Evolutionary conservation across 257 asterid species (phyloP).

Genomic region (Schizonepeta tenuifolia): DNA sequence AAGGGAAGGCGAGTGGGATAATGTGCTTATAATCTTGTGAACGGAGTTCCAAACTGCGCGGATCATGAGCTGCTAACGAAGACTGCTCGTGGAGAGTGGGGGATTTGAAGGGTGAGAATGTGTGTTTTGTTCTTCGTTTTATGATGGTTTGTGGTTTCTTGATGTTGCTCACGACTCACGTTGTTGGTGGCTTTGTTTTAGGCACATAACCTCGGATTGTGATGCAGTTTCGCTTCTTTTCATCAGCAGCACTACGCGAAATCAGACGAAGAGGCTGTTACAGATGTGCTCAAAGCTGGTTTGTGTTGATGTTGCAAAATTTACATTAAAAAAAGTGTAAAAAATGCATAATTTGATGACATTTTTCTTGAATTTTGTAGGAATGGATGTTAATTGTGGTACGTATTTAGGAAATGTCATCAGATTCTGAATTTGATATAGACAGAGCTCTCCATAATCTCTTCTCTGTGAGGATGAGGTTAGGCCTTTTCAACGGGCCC

Average conservation of each 20-base stretch:
- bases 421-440: conserved; percentile 58
- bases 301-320: not conserved
- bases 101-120: conserved; percentile 63
- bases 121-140: not conserved
- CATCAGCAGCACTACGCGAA: conserved; percentile 53
- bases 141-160: not conserved
- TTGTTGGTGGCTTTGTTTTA: conserved; percentile 19
- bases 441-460: conserved; percentile 72
- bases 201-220: conserved; percentile 70
- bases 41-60: conserved; percentile 60
- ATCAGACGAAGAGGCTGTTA: conserved; percentile 75
- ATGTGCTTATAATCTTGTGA: conserved; percentile 59
- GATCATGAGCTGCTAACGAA: conserved; percentile 54
- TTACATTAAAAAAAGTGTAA: no score
- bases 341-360: not conserved
- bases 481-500: conserved; percentile 66
- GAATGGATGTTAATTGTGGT: conserved; percentile 78
- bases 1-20: conserved; percentile 53
- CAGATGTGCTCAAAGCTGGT: conserved; percentile 78
- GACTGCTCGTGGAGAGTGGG: conserved; percentile 70
- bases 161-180: conserved; percentile 6
- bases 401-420: conserved; percentile 44
- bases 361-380: conserved; percentile 31
- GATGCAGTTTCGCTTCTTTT: conserved; percentile 57
- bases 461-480: conserved; percentile 66